Evolutionary conservation across 192 early-diverging fungal species (phyloP), one percentile per base, ranked within the genome.

Genomic region (Coemansia sp.): DNA sequence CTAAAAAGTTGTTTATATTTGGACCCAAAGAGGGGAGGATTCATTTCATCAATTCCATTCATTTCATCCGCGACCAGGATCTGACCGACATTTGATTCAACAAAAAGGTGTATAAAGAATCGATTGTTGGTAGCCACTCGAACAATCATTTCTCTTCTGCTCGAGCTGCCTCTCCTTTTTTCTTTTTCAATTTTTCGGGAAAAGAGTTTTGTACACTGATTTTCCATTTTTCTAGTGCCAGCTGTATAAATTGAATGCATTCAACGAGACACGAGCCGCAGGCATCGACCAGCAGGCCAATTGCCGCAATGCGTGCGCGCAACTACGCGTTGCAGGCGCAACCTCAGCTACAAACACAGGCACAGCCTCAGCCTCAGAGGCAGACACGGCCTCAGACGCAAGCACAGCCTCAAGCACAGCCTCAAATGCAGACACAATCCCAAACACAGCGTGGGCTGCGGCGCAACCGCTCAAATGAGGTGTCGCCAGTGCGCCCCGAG

Each of bases 401-500:
- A 16, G 23, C n/a, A 3, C 10, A 27, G 26, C 26, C 26, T 27
- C 26, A 27, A 27, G 4, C 4, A 6, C 60, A 45, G 22, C 14
- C 18, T 5, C 11, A 51, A 11, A 4, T 1, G 23, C 57, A 29
- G 27, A 23, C 54, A 16, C 54, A 2, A 14, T 37, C 27, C 2
- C 43, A 43, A 20, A 54, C 53, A 12, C 54, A 49, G 19, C 73
- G 61, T 29, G 57, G 56, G 0, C 53, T 71, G 51, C 66, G 60
- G 29, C 55, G 65, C 16, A 62, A 59, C n/a, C 64, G 65, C 47
- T 67, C 74, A 2, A 62, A 41, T 11, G 61, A 71, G 11, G 45
- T 29, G 22, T 59, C 68, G 16, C 64, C 35, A 22, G 51, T 48
- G 53, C 53, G 53, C 16, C 26, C 55, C 3, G 32, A 20, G 10